Evolutionary conservation across 2,329 filamentous ascomycete species (phyloP).

Genomic region (Scleromitrula shiraiana): DNA sequence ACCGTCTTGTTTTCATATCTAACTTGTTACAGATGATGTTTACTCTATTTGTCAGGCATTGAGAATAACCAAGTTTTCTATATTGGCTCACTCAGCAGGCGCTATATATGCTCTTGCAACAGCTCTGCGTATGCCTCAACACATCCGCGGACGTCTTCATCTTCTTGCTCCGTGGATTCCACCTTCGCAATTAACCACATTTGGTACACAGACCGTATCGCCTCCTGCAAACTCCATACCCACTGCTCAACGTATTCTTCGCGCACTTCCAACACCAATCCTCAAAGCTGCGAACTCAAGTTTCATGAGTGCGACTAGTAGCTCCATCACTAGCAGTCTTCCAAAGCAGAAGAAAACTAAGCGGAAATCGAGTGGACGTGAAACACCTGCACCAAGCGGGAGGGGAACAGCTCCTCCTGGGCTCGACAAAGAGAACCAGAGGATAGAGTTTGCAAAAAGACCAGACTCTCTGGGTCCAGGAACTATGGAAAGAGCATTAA

Average conservation of each 20-base stretch:
- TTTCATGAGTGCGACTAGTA: constrained; percentile 88
- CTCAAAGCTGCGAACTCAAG: constrained; percentile 91
- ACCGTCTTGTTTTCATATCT: constrained; percentile 10
- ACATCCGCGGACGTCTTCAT: constrained; percentile 90
- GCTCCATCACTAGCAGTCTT: constrained; percentile 70
- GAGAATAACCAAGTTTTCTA: constrained; percentile 91
- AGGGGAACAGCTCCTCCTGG: constrained; percentile 30
- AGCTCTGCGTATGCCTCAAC: constrained; percentile 88
- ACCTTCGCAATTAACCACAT: constrained; percentile 81
- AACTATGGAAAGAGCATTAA: constrained; percentile 22
- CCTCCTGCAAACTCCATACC: constrained; percentile 82
- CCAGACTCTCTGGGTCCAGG: constrained; percentile 23
- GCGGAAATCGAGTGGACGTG: constrained; percentile 43
- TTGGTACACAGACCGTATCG: constrained; percentile 61
- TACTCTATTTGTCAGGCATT: constrained; percentile 87
- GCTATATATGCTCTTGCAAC: constrained; percentile 97
- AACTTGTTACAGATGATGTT: constrained; percentile 57
- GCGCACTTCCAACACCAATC: constrained; percentile 81
- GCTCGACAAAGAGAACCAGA: constrained; percentile 27
- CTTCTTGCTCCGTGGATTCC: constrained; percentile 95
- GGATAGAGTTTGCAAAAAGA: constrained; percentile 24
- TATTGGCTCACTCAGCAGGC: constrained; percentile 90
- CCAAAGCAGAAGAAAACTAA: constrained; percentile 59
- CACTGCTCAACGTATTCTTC: constrained; percentile 82
- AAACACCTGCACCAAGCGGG: constrained; percentile 29